A percentile compares a stretch with the other conserved stretches of the same genome.
Evolutionary conservation across 345 rosid species (phyloP).

Genomic region (Excoecaria agallocha): DNA sequence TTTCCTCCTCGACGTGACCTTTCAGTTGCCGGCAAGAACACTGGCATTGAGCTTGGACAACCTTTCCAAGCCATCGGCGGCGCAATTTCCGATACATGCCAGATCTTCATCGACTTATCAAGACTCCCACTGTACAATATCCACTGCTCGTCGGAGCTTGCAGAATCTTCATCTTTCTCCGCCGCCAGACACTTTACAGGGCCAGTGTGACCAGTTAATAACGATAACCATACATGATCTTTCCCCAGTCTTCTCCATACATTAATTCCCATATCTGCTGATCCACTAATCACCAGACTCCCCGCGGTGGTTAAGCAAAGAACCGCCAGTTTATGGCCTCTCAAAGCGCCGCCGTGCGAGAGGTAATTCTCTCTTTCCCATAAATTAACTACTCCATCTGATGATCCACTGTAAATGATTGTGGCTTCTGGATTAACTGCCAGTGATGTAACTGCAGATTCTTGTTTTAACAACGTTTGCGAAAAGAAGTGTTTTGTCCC

Average conservation of each 20-base stretch:
- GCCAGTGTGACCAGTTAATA: slow-evolving; percentile 65
- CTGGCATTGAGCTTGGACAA: slow-evolving; percentile 10
- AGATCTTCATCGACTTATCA: slow-evolving; percentile 86
- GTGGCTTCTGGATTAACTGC: slow-evolving; percentile 54
- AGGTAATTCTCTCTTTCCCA: slow-evolving; percentile 64
- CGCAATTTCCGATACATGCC: slow-evolving; percentile 69
- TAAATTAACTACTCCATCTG: slow-evolving; percentile 77
- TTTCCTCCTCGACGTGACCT: slow-evolving; percentile 43
- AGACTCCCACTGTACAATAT: slow-evolving; percentile 89
- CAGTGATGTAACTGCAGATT: slow-evolving; percentile 72
- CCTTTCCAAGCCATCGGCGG: slow-evolving; percentile 32
- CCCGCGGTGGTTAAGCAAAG: slow-evolving; percentile 71
- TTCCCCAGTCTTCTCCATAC: slow-evolving; percentile 65
- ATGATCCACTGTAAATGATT: slow-evolving; percentile 70
- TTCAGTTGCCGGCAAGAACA: slow-evolving; percentile 27
- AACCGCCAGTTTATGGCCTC: slow-evolving; percentile 76
- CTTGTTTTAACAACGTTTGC: slow-evolving; percentile 73
- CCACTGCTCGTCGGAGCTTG: slow-evolving; percentile 51
- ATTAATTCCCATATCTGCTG: slow-evolving; percentile 77
- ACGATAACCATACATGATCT: slow-evolving; percentile 58
- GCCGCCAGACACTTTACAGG: slow-evolving; percentile 91
- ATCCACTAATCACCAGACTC: slow-evolving; percentile 70
- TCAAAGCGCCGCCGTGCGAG: slow-evolving; percentile 60
- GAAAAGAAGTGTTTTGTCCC: slow-evolving; percentile 85
- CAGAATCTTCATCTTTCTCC: slow-evolving; percentile 53